Evolutionary conservation across 257 asterid species (phyloP), one percentile per base, ranked within the genome.

Genomic region (Rauvolfia tetraphylla): DNA sequence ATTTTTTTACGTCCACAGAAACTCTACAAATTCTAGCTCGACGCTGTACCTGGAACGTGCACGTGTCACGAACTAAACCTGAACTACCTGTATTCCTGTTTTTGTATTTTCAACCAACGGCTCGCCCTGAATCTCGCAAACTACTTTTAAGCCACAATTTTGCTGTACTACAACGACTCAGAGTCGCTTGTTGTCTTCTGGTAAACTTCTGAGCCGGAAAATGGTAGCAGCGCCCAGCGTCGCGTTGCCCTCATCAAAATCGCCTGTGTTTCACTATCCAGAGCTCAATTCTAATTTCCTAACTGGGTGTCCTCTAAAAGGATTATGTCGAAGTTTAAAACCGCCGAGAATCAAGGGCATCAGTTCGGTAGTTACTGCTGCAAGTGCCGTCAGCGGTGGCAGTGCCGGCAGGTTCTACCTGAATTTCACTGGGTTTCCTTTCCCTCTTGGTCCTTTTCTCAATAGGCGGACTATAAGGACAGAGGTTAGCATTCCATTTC

Each of bases 401-500:
- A 76, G 81, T 34, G 85, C 88, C 41, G 95, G 96, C 34, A 88
- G 92, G 84, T 92, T 95, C 78, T 95, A 95, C 85, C 80, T 92
- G 81, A 95, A 92, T 74, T 82, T 95, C 81, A 92, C 98, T 23
- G 99, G 97, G 0, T 95, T 95, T 53, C 99, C 99, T 4, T 95
- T 95, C 74, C 99, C 98, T 72, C 97, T 95, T 33, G 99, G 99
- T 7, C 99, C 99, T 70, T 95, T 95, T 67, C 94, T 95, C 84
- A 92, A 95, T 72, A 90, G 98, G 76, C 91, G 84, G 65, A 95
- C 98, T 3, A 58, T 86, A 22, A 91, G 93, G 87, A 89, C 89
- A 69, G 98, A 92, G 98, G 98, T 90, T 68, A 80, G 86, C 72
- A 8, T 57, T 74, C 63, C 74, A 33, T 31, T 18, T 5, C 34